phyloP scores from a whole-genome alignment of 495 filamentous ascomycete species.

The Aspergillus saccharolyticus region DNA sequence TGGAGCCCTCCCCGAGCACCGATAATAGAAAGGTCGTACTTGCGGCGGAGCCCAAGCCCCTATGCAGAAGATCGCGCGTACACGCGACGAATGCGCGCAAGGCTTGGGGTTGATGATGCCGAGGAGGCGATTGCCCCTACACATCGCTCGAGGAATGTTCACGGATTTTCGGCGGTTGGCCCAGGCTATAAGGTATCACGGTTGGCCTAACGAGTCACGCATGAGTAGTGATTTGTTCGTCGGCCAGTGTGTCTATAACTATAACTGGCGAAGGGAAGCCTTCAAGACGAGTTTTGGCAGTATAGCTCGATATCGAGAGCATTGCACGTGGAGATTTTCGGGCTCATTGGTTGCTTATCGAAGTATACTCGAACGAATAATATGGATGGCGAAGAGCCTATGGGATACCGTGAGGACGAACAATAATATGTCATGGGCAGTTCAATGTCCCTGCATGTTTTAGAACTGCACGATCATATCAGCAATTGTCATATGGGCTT shows the following conservation, averaged over 20 bases:
- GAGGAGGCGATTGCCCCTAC: not conserved
- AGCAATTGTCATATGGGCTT: too few species aligned
- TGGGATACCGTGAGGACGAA: too few species aligned
- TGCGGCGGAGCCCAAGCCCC: not conserved
- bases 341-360: too few species aligned
- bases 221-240: not conserved
- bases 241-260: not conserved
- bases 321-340: too few species aligned
- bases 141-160: not conserved
- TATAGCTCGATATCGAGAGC: too few species aligned
- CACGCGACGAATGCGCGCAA: not conserved
- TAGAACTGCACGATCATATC: too few species aligned
- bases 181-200: slow-evolving; percentile 6
- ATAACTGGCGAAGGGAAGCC: not conserved
- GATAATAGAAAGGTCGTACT: not conserved
- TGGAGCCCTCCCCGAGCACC: not conserved
- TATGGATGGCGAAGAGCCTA: too few species aligned
- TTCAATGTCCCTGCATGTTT: too few species aligned
- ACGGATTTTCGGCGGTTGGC: slow-evolving; percentile 2
- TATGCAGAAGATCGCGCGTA: not conserved
- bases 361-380: too few species aligned
- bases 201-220: not conserved
- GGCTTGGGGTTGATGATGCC: not conserved
- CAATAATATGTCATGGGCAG: too few species aligned
- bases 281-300: too few species aligned